Conservation (phyloP, 2,329 filamentous ascomycete genomes). For the Ceratocystis lukuohia region DNA sequence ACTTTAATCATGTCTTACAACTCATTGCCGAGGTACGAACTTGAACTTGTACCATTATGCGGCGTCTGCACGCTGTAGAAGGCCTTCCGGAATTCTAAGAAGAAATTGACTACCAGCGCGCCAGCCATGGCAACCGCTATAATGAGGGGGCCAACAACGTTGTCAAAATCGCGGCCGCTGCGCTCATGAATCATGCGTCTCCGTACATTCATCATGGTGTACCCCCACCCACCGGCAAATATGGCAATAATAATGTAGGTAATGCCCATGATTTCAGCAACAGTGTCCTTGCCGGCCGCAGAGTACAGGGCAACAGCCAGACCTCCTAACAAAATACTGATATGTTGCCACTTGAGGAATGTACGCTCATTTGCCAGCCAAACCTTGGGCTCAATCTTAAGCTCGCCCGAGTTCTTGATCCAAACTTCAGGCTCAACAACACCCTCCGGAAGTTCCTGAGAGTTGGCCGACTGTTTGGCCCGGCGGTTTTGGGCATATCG, state of each 20-base stretch:
- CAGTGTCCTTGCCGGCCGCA: conserved; percentile 63
- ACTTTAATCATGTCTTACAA: conserved; percentile 2
- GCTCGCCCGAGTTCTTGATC: conserved; percentile 87
- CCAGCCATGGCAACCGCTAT: conserved; percentile 66
- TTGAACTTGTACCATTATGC: conserved; percentile 10
- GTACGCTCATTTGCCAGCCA: conserved; percentile 98
- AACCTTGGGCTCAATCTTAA: conserved; percentile 92
- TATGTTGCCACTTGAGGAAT: conserved; percentile 97
- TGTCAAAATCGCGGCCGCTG: conserved; percentile 89
- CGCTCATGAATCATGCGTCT: conserved; percentile 67
- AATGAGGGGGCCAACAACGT: conserved; percentile 67
- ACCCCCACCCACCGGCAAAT: conserved; percentile 81
- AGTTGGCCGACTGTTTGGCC: conserved; percentile 25
- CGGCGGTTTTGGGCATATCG: conserved; percentile 53
- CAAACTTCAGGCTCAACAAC: conserved; percentile 74
- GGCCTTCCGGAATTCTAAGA: conserved; percentile 51
- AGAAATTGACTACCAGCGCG: conserved; percentile 76
- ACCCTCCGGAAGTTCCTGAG: conserved; percentile 58
- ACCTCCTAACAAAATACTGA: conserved; percentile 72
- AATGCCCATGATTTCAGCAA: conserved; percentile 67
- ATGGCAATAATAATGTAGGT: conserved; percentile 70
- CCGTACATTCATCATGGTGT: conserved; percentile 63
- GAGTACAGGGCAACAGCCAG: conserved; percentile 79
- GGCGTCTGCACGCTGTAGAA: conserved; percentile 9
- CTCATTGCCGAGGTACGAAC: conserved; percentile 6